A percentile compares a stretch with the other conserved stretches of the same genome.
These are phyloP conservation scores for Allantophomopsis lycopodina DNA, from an alignment of 2,329 filamentous ascomycete species.

Conservation along the genomic window DNA sequence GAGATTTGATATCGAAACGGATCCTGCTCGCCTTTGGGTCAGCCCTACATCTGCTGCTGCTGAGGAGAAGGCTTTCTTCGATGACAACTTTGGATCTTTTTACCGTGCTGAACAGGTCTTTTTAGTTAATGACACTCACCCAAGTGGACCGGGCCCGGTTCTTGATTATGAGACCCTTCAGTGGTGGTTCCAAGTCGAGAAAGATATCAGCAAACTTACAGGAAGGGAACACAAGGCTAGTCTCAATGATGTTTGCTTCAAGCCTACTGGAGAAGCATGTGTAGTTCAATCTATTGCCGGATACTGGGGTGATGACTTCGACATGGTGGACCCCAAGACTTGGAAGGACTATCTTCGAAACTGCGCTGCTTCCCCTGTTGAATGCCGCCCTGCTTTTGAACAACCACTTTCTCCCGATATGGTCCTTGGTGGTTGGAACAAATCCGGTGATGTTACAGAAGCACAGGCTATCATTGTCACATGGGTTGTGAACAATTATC, in stretches of 20 bases:
- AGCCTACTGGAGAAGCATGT: constrained; percentile 78
- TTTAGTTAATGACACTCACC: constrained; percentile 71
- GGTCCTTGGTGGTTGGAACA: constrained; percentile 69
- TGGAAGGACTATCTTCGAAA: constrained; percentile 63
- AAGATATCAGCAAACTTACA: constrained; percentile 57
- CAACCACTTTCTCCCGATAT: constrained; percentile 79
- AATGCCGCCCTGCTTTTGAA: constrained; percentile 77
- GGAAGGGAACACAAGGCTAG: constrained; percentile 54
- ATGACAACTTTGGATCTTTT: constrained; percentile 85
- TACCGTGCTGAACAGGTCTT: constrained; percentile 91
- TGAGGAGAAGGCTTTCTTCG: constrained; percentile 88
- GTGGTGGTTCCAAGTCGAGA: constrained; percentile 93
- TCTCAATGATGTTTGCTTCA: constrained; percentile 82
- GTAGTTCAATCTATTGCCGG: constrained; percentile 87
- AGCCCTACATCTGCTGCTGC: constrained; percentile 84
- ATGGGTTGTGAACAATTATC: constrained; percentile 85
- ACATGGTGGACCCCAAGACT: constrained; percentile 41
- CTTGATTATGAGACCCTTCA: constrained; percentile 75
- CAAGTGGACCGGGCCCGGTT: constrained; percentile 56
- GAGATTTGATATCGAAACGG: constrained; percentile 75
- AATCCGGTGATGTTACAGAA: constrained; percentile 51
- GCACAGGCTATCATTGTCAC: constrained; percentile 75
- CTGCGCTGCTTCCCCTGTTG: constrained; percentile 69
- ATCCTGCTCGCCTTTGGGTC: constrained; percentile 93
- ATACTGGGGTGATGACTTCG: constrained; percentile 64